Evolutionary conservation across 2,329 filamentous ascomycete genomes (phyloP), one percentile per base, ranked within the genome.

Genomic region (Elsinoe arachidis): DNA sequence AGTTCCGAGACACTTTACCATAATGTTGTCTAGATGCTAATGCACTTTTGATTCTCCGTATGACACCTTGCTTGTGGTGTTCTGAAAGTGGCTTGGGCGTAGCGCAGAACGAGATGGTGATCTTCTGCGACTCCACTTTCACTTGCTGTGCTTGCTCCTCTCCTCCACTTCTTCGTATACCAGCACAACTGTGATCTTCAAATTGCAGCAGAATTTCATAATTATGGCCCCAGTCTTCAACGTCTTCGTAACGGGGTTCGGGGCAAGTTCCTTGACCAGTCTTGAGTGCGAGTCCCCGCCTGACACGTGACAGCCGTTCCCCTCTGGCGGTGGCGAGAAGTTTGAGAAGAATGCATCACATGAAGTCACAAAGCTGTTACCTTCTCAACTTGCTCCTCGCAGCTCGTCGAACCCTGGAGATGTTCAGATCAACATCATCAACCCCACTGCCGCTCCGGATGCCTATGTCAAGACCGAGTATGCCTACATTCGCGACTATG

Each of bases 201-300:
- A 30, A 46, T n/a, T n/a, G 15, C 37, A 39, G 19, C 12, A 23
- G 9, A 30, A 30, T 12, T 9, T 11, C 12, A 23, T 46, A 19
- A 10, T 26, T 19, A 46, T 46, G 41, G 10, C 41, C 15, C 39
- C 39, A 15, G 43, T 43, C 17, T 47, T 60, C 49, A 60, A 58
- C 14, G 58, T 60, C 11, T 43, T 57, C 30, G 55, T 60, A 23
- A 60, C 58, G 15, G 58, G 58, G n/a, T 60, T 60, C 35, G 58
- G 58, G n/a, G 58, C 58, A 49, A 35, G 49, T 39, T 15, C 17
- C 19, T 17, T 44, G 17, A 15, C 10, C 57, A 14, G 26, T 30
- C 4, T 34, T 14, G 3, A 6, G 9, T 26, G 37, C 17, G 14
- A 17, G 15, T 33, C 26, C 37, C 21, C 21, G 38, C 30, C 6